Evolutionary conservation across 352 stramenopile species (phyloP), one percentile per base, ranked within the genome.

Genomic region (Phytophthora agathidicida): DNA sequence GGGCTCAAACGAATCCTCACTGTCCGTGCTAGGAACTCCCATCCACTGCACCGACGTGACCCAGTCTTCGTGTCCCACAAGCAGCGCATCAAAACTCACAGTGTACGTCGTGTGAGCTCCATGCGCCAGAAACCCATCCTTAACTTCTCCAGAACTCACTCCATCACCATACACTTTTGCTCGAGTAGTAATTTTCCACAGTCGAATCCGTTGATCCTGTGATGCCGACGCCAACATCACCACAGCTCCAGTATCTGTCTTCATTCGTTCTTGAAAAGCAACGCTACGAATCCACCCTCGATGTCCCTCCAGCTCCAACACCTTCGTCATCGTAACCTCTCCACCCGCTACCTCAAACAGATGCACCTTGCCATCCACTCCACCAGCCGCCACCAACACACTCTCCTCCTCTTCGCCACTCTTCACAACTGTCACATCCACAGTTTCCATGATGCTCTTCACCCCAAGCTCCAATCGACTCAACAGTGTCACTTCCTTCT

Each of bases 61-160:
- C 84, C 84, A 93, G 50, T 93, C 84, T 53, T 93, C 84, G 53
- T 93, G 84, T 4, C 76, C 84, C 1, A 89, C 32, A 14, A 93
- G 68, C 17, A 93, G 53, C 19, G 84, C 67, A 23, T 93, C 80
- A 42, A 90, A 92, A 31, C 70, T 81, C 14, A 87, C 65, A 3
- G 55, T 82, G 38, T 88, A 88, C 11, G 7, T 52, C 19, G 20
- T 42, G 10, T 32, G 28, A 10, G 22, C 20, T 0, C 75, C 73
- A 14, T 37, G 19, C 0, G 75, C 73, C 17, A 75, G 55, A 27
- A 80, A 85, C 4, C 62, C 66, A 32, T 74, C 55, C 13, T 58
- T 60, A n/a, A 55, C 57, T 24, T 70, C 60, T 16, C 30, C 38
- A 38, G 41, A 42, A 26, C 9, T 28, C 7, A 0, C 32, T 26